These are phyloP conservation scores for Polygonum aviculare DNA, from an alignment of 148 eudicot species.

Conservation along the genomic window DNA sequence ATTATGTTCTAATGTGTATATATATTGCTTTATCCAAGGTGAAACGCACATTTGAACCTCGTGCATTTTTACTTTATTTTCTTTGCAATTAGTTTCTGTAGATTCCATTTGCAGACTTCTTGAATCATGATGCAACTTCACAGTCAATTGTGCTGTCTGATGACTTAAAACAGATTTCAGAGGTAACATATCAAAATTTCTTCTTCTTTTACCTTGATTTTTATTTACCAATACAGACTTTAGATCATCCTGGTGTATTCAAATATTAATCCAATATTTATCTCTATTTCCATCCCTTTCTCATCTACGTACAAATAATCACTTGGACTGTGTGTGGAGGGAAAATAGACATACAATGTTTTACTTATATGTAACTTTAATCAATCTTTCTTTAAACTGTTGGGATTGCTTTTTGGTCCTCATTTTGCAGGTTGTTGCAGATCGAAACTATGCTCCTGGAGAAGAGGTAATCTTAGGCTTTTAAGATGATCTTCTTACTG, in stretches of 20 bases:
- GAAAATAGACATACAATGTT: not conserved
- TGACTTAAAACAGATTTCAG: slow-evolving; percentile 46
- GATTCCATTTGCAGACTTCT: slow-evolving; percentile 91
- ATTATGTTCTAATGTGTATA: not conserved
- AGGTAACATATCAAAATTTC: slow-evolving; percentile 22
- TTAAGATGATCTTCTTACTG: not conserved
- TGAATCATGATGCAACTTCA: slow-evolving; percentile 61
- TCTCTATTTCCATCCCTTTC: not conserved
- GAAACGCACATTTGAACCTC: not conserved
- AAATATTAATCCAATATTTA: not conserved
- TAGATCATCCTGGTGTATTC: not conserved
- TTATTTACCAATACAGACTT: not conserved
- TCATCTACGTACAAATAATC: not conserved
- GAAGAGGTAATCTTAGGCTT: slow-evolving; percentile 47
- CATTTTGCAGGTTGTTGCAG: slow-evolving; percentile 63
- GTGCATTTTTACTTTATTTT: not conserved
- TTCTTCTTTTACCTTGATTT: not conserved
- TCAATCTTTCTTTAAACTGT: not conserved
- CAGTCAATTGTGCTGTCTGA: slow-evolving; percentile 47
- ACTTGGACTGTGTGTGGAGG: not conserved
- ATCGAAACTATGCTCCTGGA: slow-evolving; percentile 58
- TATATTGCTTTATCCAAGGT: too few relatives aligned
- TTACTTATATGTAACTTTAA: not conserved
- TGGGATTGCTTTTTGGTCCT: not conserved
- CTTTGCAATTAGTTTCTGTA: slow-evolving; percentile 16